phyloP scores from a whole-genome alignment of 2,329 filamentous ascomycete genomes.

The Endothia cerciana region DNA sequence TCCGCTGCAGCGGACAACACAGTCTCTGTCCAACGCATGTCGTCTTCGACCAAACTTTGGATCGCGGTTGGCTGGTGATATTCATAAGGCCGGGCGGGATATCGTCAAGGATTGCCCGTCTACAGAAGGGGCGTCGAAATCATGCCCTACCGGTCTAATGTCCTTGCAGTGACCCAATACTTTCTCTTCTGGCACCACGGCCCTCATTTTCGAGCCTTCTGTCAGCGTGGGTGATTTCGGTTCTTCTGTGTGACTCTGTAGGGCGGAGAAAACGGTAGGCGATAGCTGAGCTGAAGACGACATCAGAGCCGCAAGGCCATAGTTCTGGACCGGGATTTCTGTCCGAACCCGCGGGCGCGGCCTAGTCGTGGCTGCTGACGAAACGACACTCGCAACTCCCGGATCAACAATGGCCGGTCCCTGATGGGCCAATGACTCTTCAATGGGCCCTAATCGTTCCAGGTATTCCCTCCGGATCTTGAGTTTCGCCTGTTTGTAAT shows the following conservation, averaged over 20 bases:
- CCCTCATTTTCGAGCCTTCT: conserved; percentile 9
- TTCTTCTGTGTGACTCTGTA: background rate
- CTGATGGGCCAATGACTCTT: background rate
- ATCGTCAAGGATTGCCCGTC: background rate
- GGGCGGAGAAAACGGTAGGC: background rate
- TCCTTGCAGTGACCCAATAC: conserved; percentile 6
- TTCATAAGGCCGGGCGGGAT: background rate
- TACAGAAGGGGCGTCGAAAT: background rate
- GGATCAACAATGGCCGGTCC: background rate
- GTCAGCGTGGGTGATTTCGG: background rate
- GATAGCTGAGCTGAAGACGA: conserved; percentile 2
- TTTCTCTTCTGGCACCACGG: conserved; percentile 4
- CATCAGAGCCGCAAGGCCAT: conserved; percentile 3
- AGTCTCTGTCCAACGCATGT: background rate
- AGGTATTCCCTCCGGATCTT: background rate
- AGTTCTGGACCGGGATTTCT: background rate
- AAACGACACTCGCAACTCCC: background rate
- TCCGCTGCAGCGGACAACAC: background rate
- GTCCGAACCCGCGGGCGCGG: background rate
- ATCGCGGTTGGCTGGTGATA: no score
- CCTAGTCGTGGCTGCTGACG: background rate
- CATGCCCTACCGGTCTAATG: background rate
- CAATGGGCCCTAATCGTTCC: background rate
- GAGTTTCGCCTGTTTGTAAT: conserved; percentile 14
- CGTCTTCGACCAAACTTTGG: no score